Conservation (phyloP, 1,284 basidiomycete genomes). For the Ceratobasidium sp. region DNA sequence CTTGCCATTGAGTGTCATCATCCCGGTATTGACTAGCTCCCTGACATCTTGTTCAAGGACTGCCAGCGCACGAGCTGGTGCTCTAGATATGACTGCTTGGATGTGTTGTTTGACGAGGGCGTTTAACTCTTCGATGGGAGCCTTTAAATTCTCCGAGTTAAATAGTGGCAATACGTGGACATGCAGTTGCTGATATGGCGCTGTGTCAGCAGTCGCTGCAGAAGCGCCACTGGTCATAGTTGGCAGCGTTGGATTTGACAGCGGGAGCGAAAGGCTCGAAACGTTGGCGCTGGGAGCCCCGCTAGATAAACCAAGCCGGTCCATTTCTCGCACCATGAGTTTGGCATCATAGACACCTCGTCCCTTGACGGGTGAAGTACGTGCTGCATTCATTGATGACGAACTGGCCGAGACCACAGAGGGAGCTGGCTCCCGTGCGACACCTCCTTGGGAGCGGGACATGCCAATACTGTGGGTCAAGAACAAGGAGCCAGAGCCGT, state of each 20-base stretch:
- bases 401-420: conserved; percentile 26
- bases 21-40: conserved; percentile 85
- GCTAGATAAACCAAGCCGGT: conserved; percentile 64
- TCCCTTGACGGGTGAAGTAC: conserved; percentile 20
- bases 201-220: conserved; percentile 76
- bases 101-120: conserved; percentile 79
- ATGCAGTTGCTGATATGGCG: conserved; percentile 59
- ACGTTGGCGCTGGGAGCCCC: conserved; percentile 31
- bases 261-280: conserved; percentile 22
- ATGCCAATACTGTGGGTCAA: conserved; percentile 25
- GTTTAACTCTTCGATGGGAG: conserved; percentile 93
- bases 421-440: conserved; percentile 4
- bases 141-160: conserved; percentile 88
- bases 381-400: conserved; percentile 32
- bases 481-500: conserved; percentile 13
- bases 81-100: conserved; percentile 54
- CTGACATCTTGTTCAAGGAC: conserved; percentile 79
- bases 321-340: conserved; percentile 68
- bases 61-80: conserved; percentile 53
- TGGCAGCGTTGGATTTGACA: conserved; percentile 49
- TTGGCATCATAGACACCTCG: conserved; percentile 39
- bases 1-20: conserved; percentile 90
- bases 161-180: conserved; percentile 89
- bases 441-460: conserved; percentile 33
- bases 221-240: conserved; percentile 46